These are phyloP conservation scores for Pseudogymnoascus sp. DNA, from an alignment of 2,329 filamentous ascomycete genomes.

Conservation along the genomic window DNA sequence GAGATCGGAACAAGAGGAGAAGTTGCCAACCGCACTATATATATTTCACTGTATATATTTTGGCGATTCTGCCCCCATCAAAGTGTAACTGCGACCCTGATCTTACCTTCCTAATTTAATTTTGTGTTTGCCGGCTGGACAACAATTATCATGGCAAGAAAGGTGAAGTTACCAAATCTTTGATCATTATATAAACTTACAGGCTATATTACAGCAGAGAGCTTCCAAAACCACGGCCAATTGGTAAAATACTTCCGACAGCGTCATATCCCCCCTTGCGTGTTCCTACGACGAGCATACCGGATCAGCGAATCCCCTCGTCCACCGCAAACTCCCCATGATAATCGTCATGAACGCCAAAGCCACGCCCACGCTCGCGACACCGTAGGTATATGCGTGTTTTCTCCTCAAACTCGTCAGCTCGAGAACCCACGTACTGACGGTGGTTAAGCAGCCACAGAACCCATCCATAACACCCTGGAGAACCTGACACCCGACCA, in stretches of 20 bases:
- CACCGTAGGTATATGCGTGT: slow-evolving; percentile 64
- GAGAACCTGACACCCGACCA: slow-evolving; percentile 61
- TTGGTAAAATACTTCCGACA: background rate
- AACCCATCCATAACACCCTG: slow-evolving; percentile 63
- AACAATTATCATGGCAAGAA: background rate
- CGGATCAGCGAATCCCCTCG: slow-evolving; percentile 43
- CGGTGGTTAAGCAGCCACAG: slow-evolving; percentile 59
- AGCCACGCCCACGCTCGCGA: slow-evolving; percentile 52
- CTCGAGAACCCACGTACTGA: slow-evolving; percentile 63
- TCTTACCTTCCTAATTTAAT: background rate
- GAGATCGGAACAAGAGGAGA: background rate
- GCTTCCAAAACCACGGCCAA: background rate
- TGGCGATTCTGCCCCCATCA: background rate
- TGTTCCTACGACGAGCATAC: slow-evolving; percentile 19
- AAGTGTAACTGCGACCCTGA: background rate
- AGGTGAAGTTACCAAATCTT: background rate
- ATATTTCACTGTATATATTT: background rate
- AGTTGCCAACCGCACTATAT: background rate
- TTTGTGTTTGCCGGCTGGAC: background rate
- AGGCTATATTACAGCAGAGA: background rate
- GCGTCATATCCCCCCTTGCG: no score
- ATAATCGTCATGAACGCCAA: slow-evolving; percentile 58
- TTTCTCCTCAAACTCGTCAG: slow-evolving; percentile 46
- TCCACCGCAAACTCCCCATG: slow-evolving; percentile 73
- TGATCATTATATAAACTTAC: background rate